phyloP scores from a whole-genome alignment of 805 yeast genomes.

The Candida insectorum region DNA sequence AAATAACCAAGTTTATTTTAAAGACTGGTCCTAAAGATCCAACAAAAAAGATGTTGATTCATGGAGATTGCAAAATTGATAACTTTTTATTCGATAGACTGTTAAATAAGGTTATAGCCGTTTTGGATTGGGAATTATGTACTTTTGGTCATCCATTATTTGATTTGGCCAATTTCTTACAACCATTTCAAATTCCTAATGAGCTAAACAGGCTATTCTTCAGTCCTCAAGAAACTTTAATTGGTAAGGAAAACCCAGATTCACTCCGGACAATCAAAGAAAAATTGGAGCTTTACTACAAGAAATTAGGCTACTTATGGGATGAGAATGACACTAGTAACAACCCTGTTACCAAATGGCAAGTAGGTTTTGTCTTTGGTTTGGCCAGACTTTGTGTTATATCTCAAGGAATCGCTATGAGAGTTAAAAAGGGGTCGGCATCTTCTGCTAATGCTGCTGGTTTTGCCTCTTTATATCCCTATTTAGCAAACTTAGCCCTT shows the following conservation, averaged over 20 bases:
- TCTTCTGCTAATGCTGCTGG: constrained; percentile 48
- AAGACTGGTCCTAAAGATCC: constrained; percentile 48
- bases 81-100: constrained; percentile 59
- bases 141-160: constrained; percentile 64
- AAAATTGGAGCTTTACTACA: constrained; percentile 15
- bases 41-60: constrained; percentile 44
- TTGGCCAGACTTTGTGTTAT: constrained; percentile 54
- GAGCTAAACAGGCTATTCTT: constrained; percentile 27
- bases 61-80: constrained; percentile 66
- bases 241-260: constrained; percentile 31
- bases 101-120: constrained; percentile 47
- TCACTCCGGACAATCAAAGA: constrained; percentile 7
- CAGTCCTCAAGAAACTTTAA: constrained; percentile 24
- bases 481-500: constrained; percentile 28
- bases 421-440: constrained; percentile 50
- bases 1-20: constrained; percentile 40
- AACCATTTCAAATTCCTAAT: constrained; percentile 48
- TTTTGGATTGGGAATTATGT: constrained; percentile 65
- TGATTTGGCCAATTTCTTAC: constrained; percentile 56
- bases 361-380: constrained; percentile 54
- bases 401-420: constrained; percentile 59
- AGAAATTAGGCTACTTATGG: constrained; percentile 28
- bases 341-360: constrained; percentile 46
- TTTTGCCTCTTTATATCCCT: constrained; percentile 33
- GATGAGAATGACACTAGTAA: constrained; percentile 32